These are phyloP conservation scores for Scedosporium aurantiacum DNA, from an alignment of 2,329 filamentous ascomycete genomes.

Conservation along the genomic window DNA sequence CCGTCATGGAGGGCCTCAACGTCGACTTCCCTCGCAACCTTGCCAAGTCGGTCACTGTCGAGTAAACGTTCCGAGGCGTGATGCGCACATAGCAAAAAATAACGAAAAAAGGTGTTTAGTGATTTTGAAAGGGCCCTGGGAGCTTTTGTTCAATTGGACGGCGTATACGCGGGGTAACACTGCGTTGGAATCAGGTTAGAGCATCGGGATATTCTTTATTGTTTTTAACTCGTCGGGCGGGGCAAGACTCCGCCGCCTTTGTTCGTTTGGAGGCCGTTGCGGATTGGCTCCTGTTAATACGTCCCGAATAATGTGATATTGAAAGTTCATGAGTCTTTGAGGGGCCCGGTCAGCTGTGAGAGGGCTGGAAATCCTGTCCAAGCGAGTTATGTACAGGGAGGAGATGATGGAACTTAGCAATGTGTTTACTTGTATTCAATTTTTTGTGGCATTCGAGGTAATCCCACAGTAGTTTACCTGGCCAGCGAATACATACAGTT, in stretches of 20 bases:
- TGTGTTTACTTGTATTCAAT: not conserved
- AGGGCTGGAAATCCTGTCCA: no score
- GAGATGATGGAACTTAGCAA: not conserved
- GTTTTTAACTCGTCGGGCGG: not conserved
- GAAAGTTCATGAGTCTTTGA: not conserved
- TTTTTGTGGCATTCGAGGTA: not conserved
- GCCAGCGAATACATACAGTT: slow-evolving; percentile 2
- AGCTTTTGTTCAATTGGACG: slow-evolving; percentile 1
- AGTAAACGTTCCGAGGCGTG: slow-evolving; percentile 47
- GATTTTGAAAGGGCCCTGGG: not conserved
- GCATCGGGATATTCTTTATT: not conserved
- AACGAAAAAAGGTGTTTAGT: not conserved
- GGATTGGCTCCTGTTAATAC: not conserved
- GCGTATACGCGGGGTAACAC: slow-evolving; percentile 2
- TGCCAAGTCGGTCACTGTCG: slow-evolving; percentile 97
- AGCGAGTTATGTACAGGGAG: no score
- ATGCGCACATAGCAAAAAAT: not conserved
- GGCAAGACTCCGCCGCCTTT: not conserved
- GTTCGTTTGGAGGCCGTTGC: not conserved
- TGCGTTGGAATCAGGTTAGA: slow-evolving; percentile 3
- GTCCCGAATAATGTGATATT: not conserved
- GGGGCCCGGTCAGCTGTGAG: not conserved
- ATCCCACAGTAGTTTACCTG: not conserved
- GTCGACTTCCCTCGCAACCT: slow-evolving; percentile 98
- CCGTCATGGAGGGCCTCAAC: slow-evolving; percentile 89